Evolutionary conservation across 1,284 basidiomycete species (phyloP).

Genomic region (Tilletiopsis washingtonensis): DNA sequence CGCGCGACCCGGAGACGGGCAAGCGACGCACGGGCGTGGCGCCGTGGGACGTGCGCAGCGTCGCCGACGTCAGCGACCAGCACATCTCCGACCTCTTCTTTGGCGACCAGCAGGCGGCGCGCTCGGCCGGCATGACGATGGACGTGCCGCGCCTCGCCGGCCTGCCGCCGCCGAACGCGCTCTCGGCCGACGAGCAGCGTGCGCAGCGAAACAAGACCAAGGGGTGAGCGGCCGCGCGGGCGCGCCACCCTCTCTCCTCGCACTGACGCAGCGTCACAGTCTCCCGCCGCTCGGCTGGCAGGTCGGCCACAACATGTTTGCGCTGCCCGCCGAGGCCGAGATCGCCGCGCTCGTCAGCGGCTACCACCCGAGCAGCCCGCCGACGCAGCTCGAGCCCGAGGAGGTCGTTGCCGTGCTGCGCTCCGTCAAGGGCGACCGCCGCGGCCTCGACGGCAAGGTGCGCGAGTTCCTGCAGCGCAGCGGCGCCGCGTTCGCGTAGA

Average conservation of each 20-base stretch:
- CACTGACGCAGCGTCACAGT: no score
- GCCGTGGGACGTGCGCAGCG: constrained; percentile 24
- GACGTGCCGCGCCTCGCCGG: constrained; percentile 16
- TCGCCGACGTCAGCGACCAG: constrained; percentile 31
- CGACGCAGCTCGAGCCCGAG: constrained; percentile 15
- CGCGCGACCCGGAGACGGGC: constrained; percentile 37
- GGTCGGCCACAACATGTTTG: constrained; percentile 32
- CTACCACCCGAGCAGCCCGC: constrained; percentile 34
- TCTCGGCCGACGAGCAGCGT: constrained; percentile 13
- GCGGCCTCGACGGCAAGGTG: constrained; percentile 5
- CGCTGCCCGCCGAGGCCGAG: constrained; percentile 43
- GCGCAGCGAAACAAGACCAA: constrained; percentile 16
- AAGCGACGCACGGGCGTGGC: constrained; percentile 34
- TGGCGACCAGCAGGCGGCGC: constrained; percentile 18
- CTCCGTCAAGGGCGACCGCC: not conserved
- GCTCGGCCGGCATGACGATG: constrained; percentile 23
- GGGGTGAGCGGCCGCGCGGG: constrained; percentile 25
- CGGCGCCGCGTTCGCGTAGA: no score
- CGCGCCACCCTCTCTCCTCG: no score
- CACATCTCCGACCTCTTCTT: constrained; percentile 34
- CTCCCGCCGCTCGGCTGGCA: constrained; percentile 40
- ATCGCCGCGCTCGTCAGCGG: constrained; percentile 33
- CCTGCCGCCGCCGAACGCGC: constrained; percentile 10
- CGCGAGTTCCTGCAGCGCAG: constrained; percentile 1
- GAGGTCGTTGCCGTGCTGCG: not conserved